Evolutionary conservation across 2,329 filamentous ascomycete species (phyloP).

Genomic region (Cercospora sp.): DNA sequence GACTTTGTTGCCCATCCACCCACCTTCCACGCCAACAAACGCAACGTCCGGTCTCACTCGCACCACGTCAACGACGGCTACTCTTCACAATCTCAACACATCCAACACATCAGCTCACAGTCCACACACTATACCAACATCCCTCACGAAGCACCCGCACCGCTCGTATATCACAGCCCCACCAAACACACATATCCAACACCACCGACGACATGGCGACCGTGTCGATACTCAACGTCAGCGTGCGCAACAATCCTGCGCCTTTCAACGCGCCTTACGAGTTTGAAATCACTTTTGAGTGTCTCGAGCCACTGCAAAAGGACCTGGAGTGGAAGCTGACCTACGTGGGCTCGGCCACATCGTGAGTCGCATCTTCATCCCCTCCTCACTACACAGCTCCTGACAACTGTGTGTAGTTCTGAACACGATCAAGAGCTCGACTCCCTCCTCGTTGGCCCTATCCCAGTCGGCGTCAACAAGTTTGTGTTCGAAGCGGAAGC

Average conservation of each 20-base stretch:
- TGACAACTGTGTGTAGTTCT: constrained; percentile 58
- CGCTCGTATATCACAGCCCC: background rate
- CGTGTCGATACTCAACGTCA: constrained; percentile 91
- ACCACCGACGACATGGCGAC: constrained; percentile 75
- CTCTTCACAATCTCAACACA: no score
- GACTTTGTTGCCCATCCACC: background rate
- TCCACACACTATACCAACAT: background rate
- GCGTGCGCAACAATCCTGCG: constrained; percentile 96
- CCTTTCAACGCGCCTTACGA: constrained; percentile 90
- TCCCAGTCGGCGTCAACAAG: constrained; percentile 96
- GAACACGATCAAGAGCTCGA: constrained; percentile 99
- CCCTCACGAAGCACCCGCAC: background rate
- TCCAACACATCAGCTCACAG: background rate
- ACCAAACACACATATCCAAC: background rate
- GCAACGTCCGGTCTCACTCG: background rate
- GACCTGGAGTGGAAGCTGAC: constrained; percentile 99
- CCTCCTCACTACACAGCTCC: background rate
- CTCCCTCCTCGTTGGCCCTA: constrained; percentile 92
- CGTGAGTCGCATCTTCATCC: constrained; percentile 60
- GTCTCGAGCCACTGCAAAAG: constrained; percentile 90
- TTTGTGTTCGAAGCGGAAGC: constrained; percentile 96
- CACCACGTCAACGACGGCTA: background rate
- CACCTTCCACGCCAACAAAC: background rate
- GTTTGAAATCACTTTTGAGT: constrained; percentile 99
- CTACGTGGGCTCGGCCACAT: constrained; percentile 97